Base-by-base conservation (phyloP, 1,284 basidiomycete species). In the Malassezia furfur region DNA sequence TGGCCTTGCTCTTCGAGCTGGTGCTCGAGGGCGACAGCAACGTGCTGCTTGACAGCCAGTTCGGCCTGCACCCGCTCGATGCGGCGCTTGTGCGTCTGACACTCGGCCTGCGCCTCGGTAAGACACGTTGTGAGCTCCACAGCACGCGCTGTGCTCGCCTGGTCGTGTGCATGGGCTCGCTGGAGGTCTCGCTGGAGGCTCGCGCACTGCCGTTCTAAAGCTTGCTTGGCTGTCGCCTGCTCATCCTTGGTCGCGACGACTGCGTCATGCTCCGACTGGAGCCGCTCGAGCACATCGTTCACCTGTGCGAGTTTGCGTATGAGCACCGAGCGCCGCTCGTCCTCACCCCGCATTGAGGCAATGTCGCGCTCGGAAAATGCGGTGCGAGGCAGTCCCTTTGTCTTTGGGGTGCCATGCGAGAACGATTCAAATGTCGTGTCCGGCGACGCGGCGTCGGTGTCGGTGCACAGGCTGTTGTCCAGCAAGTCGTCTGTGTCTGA, bases 181-280 rank as follows among this genome's bases (percentile, higher is more conserved):
- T 31, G 28, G 3, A 52, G 44, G 22, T 51, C 44, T 8, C 44
- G 48, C 6, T 30, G 43, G 3, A 59, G 48, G 5, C 14, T 7
- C 11, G 35, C 30, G n/a, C 47, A 21, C 19, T 52, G 28, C 7
- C 48, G 37, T 45, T 49, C 30, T 11, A 57, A 48, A 31, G 39
- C 32, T n/a, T 32, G 14, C 19, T 36, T 25, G 32, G 14, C 22
- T 10, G 9, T 19, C 19, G 60, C 63, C 4, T 50, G 51, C n/a
- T 62, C 56, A 17, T 62, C 59, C 45, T 55, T 59, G 41, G 61
- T 54, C 9, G 54, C 31, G 0, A 39, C 10, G 1, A 55, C 32
- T 6, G 12, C 10, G 12, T 50, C 43, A 32, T 54, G 43, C 19
- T 55, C 52, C 14, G 17, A 21, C 25, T 59, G 52, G 9, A 54